phyloP scores from a whole-genome alignment of 1,139 yeast genomes.

The Saccharomyces hybrid region DNA sequence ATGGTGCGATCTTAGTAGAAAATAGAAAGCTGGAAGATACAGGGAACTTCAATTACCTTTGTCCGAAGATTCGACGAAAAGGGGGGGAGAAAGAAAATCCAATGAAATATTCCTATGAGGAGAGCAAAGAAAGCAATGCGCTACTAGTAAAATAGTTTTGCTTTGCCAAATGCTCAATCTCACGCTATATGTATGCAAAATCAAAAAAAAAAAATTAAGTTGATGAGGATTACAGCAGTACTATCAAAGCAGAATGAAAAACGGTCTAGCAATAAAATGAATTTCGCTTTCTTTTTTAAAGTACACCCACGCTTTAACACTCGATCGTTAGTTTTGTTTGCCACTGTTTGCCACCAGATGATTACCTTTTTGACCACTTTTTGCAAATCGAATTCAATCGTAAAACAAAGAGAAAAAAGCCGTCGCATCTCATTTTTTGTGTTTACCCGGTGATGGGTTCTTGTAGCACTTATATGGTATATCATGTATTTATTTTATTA shows the following conservation, averaged over 20 bases:
- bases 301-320: background rate
- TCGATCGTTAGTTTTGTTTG: background rate
- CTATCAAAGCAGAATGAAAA: background rate
- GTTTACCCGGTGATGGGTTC: background rate
- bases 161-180: constrained; percentile 6
- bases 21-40: background rate
- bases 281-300: background rate
- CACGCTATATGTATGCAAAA: background rate
- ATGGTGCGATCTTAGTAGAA: background rate
- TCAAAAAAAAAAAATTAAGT: background rate
- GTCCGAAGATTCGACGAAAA: background rate
- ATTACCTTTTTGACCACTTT: background rate
- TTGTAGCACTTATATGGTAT: background rate
- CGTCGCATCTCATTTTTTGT: background rate
- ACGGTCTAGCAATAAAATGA: background rate
- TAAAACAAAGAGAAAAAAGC: background rate
- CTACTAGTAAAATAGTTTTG: constrained; percentile 10
- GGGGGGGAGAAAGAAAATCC: background rate
- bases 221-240: background rate
- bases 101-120: too few relatives aligned
- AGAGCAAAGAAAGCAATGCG: background rate
- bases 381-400: background rate
- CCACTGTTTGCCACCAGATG: background rate
- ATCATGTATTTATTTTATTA: background rate
- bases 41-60: background rate